These are phyloP conservation scores for Porcisia hertigi DNA, from an alignment of 208 protist species.

Conservation along the genomic window DNA sequence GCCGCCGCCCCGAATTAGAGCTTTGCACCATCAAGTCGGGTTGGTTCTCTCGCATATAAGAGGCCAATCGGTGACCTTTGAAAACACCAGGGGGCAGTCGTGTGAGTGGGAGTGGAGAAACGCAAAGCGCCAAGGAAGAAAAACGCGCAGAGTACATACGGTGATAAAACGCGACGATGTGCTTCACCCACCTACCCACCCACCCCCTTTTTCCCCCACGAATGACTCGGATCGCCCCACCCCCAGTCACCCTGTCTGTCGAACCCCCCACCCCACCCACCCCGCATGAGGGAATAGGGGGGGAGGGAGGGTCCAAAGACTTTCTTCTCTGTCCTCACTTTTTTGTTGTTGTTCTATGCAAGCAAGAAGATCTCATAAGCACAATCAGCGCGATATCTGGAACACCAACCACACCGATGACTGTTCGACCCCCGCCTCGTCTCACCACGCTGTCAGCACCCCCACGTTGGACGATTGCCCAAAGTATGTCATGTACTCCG, in stretches of 20 bases:
- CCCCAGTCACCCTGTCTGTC: background rate
- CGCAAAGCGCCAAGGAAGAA: background rate
- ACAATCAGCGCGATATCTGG: background rate
- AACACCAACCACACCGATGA: background rate
- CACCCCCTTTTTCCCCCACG: background rate
- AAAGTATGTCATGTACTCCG: conserved; percentile 70
- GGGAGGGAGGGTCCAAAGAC: background rate
- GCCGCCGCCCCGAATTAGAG: too few species aligned
- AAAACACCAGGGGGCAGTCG: background rate
- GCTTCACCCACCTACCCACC: background rate
- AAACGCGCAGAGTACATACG: background rate
- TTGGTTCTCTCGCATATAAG: too few species aligned
- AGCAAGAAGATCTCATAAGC: background rate
- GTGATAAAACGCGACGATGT: background rate
- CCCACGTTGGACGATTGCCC: conserved; percentile 42
- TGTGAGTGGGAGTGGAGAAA: background rate
- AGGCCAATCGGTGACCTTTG: background rate
- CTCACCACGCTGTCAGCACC: conserved; percentile 28
- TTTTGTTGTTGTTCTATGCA: background rate
- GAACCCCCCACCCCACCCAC: background rate
- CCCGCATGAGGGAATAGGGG: background rate
- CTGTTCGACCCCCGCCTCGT: background rate
- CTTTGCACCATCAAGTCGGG: too few species aligned
- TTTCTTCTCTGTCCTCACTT: background rate
- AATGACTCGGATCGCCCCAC: background rate